Evolutionary conservation across 441 rosid genomes (phyloP).

Genomic region (Erodium trifolium): DNA sequence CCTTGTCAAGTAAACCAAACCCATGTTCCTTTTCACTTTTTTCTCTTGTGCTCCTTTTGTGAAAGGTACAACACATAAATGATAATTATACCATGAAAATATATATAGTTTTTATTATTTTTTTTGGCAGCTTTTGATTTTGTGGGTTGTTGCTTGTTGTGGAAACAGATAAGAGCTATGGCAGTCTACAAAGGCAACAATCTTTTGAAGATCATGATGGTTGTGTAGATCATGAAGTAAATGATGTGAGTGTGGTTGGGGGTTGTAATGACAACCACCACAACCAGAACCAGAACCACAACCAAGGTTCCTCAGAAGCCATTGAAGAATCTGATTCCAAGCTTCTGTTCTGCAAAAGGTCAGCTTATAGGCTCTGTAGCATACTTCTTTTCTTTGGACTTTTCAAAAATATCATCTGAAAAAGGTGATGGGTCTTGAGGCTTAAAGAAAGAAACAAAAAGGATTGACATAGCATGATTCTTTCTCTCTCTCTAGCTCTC

Average conservation of each 20-base stretch:
- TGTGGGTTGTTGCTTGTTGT: not conserved
- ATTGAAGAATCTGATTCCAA: slow-evolving; percentile 41
- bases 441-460: slow-evolving; percentile 25
- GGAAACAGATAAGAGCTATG: slow-evolving; percentile 29
- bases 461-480: slow-evolving; percentile 23
- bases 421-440: slow-evolving; percentile 7
- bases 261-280: not conserved
- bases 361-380: slow-evolving; percentile 8
- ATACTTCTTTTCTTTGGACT: not conserved
- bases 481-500: slow-evolving; percentile 2
- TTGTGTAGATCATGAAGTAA: slow-evolving; percentile 30
- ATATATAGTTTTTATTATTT: not conserved
- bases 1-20: slow-evolving; percentile 4
- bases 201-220: slow-evolving; percentile 34
- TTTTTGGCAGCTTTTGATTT: not conserved
- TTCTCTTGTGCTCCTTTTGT: not conserved
- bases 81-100: not conserved
- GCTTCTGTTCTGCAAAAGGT: slow-evolving; percentile 39
- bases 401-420: not conserved
- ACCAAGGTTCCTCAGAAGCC: slow-evolving; percentile 19
- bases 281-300: not conserved
- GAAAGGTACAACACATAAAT: not conserved
- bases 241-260: slow-evolving; percentile 10
- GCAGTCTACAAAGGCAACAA: slow-evolving; percentile 28
- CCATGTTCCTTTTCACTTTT: not conserved